Conservation (phyloP, 352 stramenopile genomes). For the Phytophthora europaea region DNA sequence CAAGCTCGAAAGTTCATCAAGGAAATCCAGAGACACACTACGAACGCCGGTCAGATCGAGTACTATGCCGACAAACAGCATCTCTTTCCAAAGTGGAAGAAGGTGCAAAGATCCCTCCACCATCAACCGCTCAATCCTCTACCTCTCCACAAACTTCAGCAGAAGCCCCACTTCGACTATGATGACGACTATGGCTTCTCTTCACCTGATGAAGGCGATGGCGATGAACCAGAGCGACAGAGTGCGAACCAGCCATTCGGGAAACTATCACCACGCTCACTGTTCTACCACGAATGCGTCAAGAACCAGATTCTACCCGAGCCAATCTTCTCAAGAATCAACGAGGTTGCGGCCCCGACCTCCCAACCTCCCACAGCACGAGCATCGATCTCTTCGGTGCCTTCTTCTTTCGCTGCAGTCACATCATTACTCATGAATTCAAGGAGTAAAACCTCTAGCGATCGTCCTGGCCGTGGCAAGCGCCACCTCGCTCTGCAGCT, state of each 20-base stretch:
- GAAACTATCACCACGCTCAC: constrained; percentile 65
- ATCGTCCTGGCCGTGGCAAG: constrained; percentile 49
- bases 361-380: constrained; percentile 27
- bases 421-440: constrained; percentile 51
- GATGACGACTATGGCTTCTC: neutral
- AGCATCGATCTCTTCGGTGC: neutral
- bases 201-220: neutral
- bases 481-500: constrained; percentile 65
- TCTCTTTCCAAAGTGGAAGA: constrained; percentile 83
- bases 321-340: constrained; percentile 78
- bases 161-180: neutral
- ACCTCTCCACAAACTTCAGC: neutral
- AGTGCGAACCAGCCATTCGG: constrained; percentile 32
- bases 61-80: constrained; percentile 78
- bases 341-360: constrained; percentile 37
- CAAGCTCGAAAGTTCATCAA: constrained; percentile 76
- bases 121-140: constrained; percentile 46
- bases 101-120: constrained; percentile 63
- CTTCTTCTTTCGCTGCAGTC: constrained; percentile 47
- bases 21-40: constrained; percentile 67
- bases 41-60: constrained; percentile 65
- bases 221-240: constrained; percentile 24
- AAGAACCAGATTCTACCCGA: constrained; percentile 71
- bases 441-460: constrained; percentile 33
- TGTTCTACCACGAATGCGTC: constrained; percentile 76